These are phyloP conservation scores for Ceratocystis huliohia DNA, from an alignment of 2,329 filamentous ascomycete genomes.

Conservation along the genomic window DNA sequence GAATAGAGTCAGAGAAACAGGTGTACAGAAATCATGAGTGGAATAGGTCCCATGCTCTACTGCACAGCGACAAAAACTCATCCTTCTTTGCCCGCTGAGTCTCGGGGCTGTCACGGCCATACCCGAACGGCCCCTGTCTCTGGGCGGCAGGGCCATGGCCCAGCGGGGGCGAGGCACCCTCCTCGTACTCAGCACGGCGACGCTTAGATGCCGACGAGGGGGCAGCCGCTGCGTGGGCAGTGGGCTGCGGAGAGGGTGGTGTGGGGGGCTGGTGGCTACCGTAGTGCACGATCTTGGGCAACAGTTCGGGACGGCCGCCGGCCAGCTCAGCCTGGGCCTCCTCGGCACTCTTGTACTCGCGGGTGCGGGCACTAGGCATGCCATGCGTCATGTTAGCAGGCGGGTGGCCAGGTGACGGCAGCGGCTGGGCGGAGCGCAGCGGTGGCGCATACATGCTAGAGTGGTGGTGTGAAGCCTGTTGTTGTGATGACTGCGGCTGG, in stretches of 20 bases:
- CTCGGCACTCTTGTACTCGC: slow-evolving; percentile 91
- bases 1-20: not conserved
- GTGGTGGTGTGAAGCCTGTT: slow-evolving; percentile 25
- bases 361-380: slow-evolving; percentile 47
- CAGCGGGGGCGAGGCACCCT: slow-evolving; percentile 74
- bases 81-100: slow-evolving; percentile 78
- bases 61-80: slow-evolving; percentile 76
- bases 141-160: slow-evolving; percentile 55
- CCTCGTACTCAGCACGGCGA: slow-evolving; percentile 85
- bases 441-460: slow-evolving; percentile 40
- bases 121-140: slow-evolving; percentile 60
- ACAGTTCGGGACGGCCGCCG: slow-evolving; percentile 79
- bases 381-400: slow-evolving; percentile 36
- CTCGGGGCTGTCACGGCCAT: slow-evolving; percentile 71
- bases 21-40: slow-evolving; percentile 52
- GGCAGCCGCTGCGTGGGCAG: slow-evolving; percentile 37
- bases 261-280: slow-evolving; percentile 87
- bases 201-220: slow-evolving; percentile 43
- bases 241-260: slow-evolving; percentile 65
- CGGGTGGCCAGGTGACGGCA: slow-evolving; percentile 67
- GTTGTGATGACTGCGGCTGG: slow-evolving; percentile 19
- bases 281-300: slow-evolving; percentile 92
- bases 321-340: slow-evolving; percentile 85
- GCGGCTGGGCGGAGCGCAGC: slow-evolving; percentile 40
- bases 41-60: slow-evolving; percentile 90